These are phyloP conservation scores for Collybia sp. DNA, from an alignment of 768 basidiomycete species.

Conservation along the genomic window DNA sequence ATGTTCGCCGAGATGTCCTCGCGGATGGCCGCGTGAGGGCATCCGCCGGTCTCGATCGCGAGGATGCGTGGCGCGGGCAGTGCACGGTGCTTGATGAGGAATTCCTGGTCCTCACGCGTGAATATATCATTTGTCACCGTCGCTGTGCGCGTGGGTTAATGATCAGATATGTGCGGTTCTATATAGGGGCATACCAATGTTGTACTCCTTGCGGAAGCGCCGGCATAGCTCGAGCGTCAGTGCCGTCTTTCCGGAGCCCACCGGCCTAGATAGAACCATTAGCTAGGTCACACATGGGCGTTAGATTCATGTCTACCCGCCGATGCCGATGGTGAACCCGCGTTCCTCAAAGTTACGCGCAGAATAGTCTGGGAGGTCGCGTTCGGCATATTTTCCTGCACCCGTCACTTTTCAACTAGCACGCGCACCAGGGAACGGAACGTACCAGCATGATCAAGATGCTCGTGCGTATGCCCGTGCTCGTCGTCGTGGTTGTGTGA, in stretches of 20 bases:
- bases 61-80: constrained; percentile 82
- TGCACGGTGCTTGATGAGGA: constrained; percentile 89
- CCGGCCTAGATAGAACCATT: constrained; percentile 55
- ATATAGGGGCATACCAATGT: constrained; percentile 88
- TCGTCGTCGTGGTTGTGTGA: constrained; percentile 62
- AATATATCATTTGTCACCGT: constrained; percentile 99
- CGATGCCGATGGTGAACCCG: constrained; percentile 97
- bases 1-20: constrained; percentile 98
- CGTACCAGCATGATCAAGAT: constrained; percentile 83
- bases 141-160: constrained; percentile 37
- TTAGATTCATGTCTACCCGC: constrained; percentile 58
- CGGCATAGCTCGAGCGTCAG: constrained; percentile 88
- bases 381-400: constrained; percentile 84
- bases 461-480: constrained; percentile 95
- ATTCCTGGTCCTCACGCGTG: constrained; percentile 96
- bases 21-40: constrained; percentile 96
- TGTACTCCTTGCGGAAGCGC: constrained; percentile 74
- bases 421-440: not conserved
- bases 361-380: constrained; percentile 88
- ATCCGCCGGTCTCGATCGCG: constrained; percentile 97
- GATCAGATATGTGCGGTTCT: not conserved
- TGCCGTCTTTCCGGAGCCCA: constrained; percentile 98
- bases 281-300: not conserved
- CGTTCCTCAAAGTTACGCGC: constrained; percentile 84
- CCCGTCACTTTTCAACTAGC: not conserved